phyloP scores from a whole-genome alignment of 2,329 filamentous ascomycete genomes.

The Fusarium xyrophilum region DNA sequence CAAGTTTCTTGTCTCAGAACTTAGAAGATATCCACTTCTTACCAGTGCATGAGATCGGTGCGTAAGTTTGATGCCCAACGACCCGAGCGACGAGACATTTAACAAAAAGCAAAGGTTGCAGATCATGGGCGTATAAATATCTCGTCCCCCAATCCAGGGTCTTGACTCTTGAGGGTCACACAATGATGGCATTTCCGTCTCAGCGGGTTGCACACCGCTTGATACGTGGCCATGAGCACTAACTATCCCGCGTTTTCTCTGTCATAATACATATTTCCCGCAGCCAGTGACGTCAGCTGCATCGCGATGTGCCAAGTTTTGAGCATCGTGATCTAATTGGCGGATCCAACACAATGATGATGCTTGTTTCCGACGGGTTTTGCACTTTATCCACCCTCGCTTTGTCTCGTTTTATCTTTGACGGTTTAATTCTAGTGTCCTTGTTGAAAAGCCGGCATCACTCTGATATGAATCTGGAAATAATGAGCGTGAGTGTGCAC shows the following conservation, averaged over 20 bases:
- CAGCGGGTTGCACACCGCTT: conserved; percentile 9
- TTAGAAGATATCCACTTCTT: not conserved
- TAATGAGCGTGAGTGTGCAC: too few species aligned
- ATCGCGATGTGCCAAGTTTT: conserved; percentile 19
- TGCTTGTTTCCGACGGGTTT: conserved; percentile 12
- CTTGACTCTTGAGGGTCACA: not conserved
- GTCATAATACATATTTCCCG: conserved; percentile 14
- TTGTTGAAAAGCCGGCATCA: not conserved
- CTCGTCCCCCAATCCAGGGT: not conserved
- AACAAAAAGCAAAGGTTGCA: not conserved
- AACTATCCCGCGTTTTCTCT: not conserved
- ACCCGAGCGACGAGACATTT: not conserved
- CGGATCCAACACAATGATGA: not conserved
- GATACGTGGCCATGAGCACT: not conserved
- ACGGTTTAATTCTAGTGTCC: conserved; percentile 18
- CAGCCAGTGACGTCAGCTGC: conserved; percentile 12
- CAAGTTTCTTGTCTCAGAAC: not conserved
- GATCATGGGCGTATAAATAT: conserved; percentile 15
- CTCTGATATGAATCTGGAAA: not conserved
- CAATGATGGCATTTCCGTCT: conserved; percentile 20
- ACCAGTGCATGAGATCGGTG: not conserved
- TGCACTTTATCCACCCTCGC: not conserved
- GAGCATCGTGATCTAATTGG: not conserved
- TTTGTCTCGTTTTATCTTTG: conserved; percentile 15
- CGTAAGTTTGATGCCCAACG: conserved; percentile 20